Conservation (phyloP, 129 eudicot genomes). For the Kitagawia praeruptora region DNA sequence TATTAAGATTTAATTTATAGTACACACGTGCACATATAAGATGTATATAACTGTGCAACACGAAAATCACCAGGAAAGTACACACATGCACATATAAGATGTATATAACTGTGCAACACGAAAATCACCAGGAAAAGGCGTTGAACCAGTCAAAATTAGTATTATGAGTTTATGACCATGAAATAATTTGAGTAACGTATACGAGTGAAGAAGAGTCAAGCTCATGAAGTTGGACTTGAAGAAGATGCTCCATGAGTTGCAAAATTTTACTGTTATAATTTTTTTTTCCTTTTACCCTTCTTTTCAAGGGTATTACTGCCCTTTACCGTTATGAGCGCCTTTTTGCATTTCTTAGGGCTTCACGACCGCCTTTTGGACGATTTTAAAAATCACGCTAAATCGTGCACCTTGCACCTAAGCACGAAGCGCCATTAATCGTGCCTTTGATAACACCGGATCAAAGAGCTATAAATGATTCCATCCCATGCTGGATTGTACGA, state of each 20-base stretch:
- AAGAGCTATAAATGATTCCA: neutral
- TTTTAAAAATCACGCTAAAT: too few relatives aligned
- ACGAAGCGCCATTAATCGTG: too few relatives aligned
- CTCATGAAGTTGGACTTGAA: neutral
- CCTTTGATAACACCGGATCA: too few relatives aligned
- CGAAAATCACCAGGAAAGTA: neutral
- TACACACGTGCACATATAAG: neutral
- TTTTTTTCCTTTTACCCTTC: too few relatives aligned
- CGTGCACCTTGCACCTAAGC: too few relatives aligned
- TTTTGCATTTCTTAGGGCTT: too few relatives aligned
- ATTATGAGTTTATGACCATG: neutral
- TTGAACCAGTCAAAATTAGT: neutral
- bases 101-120: neutral
- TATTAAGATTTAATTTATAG: neutral
- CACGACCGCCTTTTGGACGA: too few relatives aligned
- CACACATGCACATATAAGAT: neutral
- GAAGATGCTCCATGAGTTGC: too few relatives aligned
- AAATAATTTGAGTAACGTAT: neutral
- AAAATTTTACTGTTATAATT: too few relatives aligned
- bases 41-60: neutral
- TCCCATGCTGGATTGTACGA: neutral
- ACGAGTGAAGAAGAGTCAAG: too few relatives aligned
- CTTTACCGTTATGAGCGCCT: too few relatives aligned
- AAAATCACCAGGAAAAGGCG: neutral
- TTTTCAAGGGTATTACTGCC: too few relatives aligned